A percentile compares a stretch with the other conserved stretches of the same genome.
Conservation (phyloP, 495 filamentous ascomycete species). For the Lasiosphaeria ovina region DNA sequence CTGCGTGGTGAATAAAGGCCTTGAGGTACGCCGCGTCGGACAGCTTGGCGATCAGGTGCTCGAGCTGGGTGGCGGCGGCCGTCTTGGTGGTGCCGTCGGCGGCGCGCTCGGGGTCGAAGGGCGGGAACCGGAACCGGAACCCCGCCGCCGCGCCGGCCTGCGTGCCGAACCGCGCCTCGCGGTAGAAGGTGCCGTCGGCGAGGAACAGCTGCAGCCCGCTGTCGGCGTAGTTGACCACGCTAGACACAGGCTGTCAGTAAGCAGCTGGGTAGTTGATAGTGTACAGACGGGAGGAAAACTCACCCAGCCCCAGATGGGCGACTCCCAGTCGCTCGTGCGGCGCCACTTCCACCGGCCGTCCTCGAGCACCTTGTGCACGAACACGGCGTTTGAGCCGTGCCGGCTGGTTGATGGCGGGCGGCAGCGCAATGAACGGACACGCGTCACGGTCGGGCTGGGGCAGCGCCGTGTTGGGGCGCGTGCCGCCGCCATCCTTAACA, state of each 20-base stretch:
- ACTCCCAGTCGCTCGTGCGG: slow-evolving; percentile 53
- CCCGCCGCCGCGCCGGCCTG: slow-evolving; percentile 17
- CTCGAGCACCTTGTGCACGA: slow-evolving; percentile 10
- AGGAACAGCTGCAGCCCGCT: slow-evolving; percentile 50
- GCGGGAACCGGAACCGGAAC: slow-evolving; percentile 34
- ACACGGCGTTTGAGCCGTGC: slow-evolving; percentile 44
- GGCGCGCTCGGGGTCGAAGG: too few relatives aligned
- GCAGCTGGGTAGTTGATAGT: too few relatives aligned
- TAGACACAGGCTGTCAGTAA: too few relatives aligned
- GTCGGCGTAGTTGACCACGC: slow-evolving; percentile 50
- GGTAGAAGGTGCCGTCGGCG: slow-evolving; percentile 50
- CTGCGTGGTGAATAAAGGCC: too few relatives aligned
- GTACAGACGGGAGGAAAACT: too few relatives aligned
- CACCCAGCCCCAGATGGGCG: slow-evolving; percentile 57
- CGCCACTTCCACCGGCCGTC: too few relatives aligned
- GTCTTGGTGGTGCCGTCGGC: too few relatives aligned
- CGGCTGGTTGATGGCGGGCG: slow-evolving; percentile 49
- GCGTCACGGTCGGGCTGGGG: too few relatives aligned
- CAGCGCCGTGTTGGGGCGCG: too few relatives aligned
- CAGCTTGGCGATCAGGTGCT: slow-evolving; percentile 33
- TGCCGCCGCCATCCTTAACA: too few relatives aligned
- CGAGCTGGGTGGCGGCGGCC: slow-evolving; percentile 30
- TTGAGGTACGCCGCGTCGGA: slow-evolving; percentile 32
- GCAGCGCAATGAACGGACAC: slow-evolving; percentile 45
- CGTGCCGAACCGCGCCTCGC: slow-evolving; percentile 45